Evolutionary conservation across 2,329 filamentous ascomycete genomes (phyloP).

Genomic region (Pseudomassariella vexata): DNA sequence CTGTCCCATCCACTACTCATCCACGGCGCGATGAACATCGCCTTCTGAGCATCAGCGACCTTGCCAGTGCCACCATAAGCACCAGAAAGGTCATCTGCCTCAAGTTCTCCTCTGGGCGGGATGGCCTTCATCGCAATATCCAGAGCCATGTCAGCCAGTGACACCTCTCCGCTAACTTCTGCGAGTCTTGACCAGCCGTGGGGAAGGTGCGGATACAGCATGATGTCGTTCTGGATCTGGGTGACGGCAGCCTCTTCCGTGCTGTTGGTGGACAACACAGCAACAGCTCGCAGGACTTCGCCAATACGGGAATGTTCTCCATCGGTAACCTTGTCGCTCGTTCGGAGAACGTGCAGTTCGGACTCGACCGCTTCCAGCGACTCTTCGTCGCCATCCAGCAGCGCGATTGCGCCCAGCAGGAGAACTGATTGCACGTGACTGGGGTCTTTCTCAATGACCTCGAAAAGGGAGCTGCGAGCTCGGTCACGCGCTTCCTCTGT

Average conservation of each 20-base stretch:
- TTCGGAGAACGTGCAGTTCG: constrained; percentile 69
- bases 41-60: constrained; percentile 68
- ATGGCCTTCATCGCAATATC: constrained; percentile 70
- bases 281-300: constrained; percentile 70
- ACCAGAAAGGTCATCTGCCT: constrained; percentile 62
- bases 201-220: constrained; percentile 74
- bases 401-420: constrained; percentile 76
- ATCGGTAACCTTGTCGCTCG: constrained; percentile 55
- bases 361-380: constrained; percentile 73
- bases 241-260: constrained; percentile 46
- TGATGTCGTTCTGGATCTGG: constrained; percentile 69
- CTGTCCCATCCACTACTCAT: constrained; percentile 57
- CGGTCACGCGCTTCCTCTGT: constrained; percentile 66
- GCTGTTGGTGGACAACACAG: constrained; percentile 46
- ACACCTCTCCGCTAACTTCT: constrained; percentile 46
- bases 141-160: constrained; percentile 70
- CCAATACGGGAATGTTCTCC: constrained; percentile 65
- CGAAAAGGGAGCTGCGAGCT: constrained; percentile 75
- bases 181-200: constrained; percentile 77
- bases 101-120: constrained; percentile 64
- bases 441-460: constrained; percentile 66
- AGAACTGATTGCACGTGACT: constrained; percentile 75
- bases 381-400: constrained; percentile 74
- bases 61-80: constrained; percentile 71
- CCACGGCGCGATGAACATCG: constrained; percentile 81